These are phyloP conservation scores for Panellus pusillus DNA, from an alignment of 768 basidiomycete genomes.

Conservation along the genomic window DNA sequence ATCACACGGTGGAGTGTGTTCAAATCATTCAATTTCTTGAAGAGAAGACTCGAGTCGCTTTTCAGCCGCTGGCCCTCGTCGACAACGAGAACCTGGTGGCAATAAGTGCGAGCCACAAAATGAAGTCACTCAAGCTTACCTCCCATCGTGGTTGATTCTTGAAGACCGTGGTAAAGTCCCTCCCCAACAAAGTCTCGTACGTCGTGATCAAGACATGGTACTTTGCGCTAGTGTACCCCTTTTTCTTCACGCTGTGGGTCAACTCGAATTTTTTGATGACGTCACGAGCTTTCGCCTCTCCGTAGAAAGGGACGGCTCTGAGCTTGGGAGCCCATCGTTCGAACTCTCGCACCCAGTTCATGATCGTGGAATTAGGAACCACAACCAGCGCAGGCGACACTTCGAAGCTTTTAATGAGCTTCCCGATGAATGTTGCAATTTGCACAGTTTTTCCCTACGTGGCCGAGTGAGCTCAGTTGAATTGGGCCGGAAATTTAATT, in stretches of 20 bases:
- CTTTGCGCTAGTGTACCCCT: conserved; percentile 53
- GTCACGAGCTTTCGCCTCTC: conserved; percentile 77
- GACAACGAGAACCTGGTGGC: conserved; percentile 64
- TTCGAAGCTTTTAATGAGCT: conserved; percentile 51
- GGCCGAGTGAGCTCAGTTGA: conserved; percentile 6
- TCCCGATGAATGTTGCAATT: conserved; percentile 80
- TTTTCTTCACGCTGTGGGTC: conserved; percentile 49
- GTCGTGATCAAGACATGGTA: conserved; percentile 93
- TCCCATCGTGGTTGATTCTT: conserved; percentile 89
- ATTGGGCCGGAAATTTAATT: conserved; percentile 16
- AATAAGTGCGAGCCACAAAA: neutral
- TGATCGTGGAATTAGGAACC: conserved; percentile 95
- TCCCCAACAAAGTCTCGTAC: conserved; percentile 80
- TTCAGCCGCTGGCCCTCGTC: conserved; percentile 94
- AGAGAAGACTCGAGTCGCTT: conserved; percentile 75
- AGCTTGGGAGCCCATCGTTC: conserved; percentile 78
- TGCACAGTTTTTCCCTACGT: conserved; percentile 88
- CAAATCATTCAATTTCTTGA: conserved; percentile 80
- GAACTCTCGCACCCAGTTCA: conserved; percentile 95
- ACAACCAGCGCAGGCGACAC: conserved; percentile 85
- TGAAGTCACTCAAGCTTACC: conserved; percentile 29
- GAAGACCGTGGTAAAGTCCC: conserved; percentile 76
- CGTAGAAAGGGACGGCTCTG: conserved; percentile 82
- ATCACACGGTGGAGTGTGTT: conserved; percentile 79
- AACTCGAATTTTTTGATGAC: conserved; percentile 84